Evolutionary conservation across 495 filamentous ascomycete genomes (phyloP).

Genomic region (Rusavskia elegans): DNA sequence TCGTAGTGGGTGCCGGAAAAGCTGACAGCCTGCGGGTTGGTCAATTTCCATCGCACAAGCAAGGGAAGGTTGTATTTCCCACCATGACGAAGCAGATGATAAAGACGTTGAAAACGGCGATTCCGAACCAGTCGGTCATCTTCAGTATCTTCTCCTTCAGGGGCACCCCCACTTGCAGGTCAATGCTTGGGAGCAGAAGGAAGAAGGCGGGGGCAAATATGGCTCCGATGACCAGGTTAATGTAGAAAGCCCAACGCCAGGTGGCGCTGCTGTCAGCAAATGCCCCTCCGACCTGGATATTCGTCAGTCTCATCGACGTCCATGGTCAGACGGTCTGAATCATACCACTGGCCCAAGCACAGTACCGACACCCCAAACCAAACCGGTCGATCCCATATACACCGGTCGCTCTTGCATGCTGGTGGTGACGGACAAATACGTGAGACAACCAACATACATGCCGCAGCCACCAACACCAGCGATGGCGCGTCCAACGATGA

Average conservation of each 20-base stretch:
- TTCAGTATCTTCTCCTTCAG: conserved; percentile 6
- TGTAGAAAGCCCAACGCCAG: conserved; percentile 59
- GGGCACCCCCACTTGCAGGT: conserved; percentile 23
- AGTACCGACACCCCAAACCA: conserved; percentile 29
- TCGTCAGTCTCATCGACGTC: too few species aligned
- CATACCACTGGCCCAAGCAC: conserved; percentile 23
- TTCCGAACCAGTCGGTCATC: conserved; percentile 20
- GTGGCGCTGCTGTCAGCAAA: conserved; percentile 37
- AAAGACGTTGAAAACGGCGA: conserved; percentile 22
- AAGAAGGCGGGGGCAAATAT: conserved; percentile 38
- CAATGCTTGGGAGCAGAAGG: conserved; percentile 31
- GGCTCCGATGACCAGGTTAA: conserved; percentile 46
- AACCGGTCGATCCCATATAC: conserved; percentile 23
- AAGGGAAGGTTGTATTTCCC: neutral
- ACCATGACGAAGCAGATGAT: conserved; percentile 31
- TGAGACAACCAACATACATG: conserved; percentile 30
- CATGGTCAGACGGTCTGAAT: too few species aligned
- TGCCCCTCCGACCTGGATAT: conserved; percentile 28
- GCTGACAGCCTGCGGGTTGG: too few species aligned
- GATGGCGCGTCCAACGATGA: conserved; percentile 37
- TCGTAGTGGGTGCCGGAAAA: too few species aligned
- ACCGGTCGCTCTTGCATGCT: conserved; percentile 23
- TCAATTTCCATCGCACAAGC: too few species aligned
- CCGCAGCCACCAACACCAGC: conserved; percentile 24
- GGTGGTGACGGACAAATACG: conserved; percentile 23